A percentile compares a stretch with the other conserved stretches of the same genome.
phyloP scores from a whole-genome alignment of 768 basidiomycete genomes.

The Saitozyma podzolica region DNA sequence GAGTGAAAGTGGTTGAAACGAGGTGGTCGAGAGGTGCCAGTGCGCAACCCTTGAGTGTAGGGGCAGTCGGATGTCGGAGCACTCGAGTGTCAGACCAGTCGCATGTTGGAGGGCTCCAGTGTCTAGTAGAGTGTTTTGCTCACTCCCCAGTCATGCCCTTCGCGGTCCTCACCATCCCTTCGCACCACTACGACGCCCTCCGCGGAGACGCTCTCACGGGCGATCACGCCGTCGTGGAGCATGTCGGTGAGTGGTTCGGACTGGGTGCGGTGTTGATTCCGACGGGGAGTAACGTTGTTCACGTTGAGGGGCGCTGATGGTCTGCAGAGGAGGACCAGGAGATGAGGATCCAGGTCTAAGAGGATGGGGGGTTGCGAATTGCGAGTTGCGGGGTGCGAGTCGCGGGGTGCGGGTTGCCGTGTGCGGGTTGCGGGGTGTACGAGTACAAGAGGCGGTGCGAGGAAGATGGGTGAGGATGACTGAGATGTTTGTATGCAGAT shows the following conservation, averaged over 20 bases:
- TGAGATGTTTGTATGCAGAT: too few species aligned
- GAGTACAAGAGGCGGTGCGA: too few species aligned
- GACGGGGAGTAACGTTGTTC: background rate
- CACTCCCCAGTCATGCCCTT: slow-evolving; percentile 36
- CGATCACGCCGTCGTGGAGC: slow-evolving; percentile 71
- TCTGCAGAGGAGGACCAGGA: slow-evolving; percentile 33
- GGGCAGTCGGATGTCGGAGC: too few species aligned
- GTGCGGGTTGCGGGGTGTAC: too few species aligned
- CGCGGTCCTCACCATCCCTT: slow-evolving; percentile 27
- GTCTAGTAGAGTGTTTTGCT: background rate
- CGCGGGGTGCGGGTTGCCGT: too few species aligned
- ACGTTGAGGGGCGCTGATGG: slow-evolving; percentile 1
- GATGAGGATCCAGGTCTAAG: slow-evolving; percentile 25
- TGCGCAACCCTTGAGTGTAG: too few species aligned
- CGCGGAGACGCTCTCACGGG: slow-evolving; percentile 55
- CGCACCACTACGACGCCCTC: slow-evolving; percentile 29
- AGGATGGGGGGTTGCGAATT: too few species aligned
- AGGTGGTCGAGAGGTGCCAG: background rate
- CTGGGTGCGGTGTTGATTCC: background rate
- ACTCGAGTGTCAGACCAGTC: too few species aligned
- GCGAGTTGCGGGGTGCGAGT: too few species aligned
- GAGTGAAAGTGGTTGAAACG: too few species aligned
- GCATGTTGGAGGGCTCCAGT: background rate
- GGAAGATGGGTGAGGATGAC: too few species aligned
- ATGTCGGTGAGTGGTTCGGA: slow-evolving; percentile 69